phyloP scores from a whole-genome alignment of 2,329 filamentous ascomycete species.

The Curvularia lunata region DNA sequence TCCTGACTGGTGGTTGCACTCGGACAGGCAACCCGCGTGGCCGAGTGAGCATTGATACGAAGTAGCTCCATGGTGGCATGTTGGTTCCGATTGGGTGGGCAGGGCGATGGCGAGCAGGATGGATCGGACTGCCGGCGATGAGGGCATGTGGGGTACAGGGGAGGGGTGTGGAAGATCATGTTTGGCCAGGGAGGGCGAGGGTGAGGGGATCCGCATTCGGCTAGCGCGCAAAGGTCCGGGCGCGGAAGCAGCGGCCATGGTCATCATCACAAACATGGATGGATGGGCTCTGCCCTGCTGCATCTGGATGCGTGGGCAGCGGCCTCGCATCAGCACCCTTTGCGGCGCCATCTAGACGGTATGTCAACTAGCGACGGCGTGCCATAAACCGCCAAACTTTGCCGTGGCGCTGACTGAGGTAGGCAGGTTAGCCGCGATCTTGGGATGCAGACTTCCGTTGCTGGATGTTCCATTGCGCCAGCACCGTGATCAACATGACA shows the following conservation, averaged over 20 bases:
- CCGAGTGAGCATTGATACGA: background rate
- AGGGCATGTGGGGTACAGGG: slow-evolving; percentile 2
- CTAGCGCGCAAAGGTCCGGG: background rate
- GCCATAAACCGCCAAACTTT: background rate
- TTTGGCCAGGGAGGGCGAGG: no score
- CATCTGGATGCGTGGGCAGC: background rate
- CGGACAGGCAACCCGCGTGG: background rate
- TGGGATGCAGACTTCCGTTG: background rate
- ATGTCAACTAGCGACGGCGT: background rate
- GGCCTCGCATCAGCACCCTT: background rate
- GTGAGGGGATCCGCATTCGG: background rate
- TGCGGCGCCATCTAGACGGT: background rate
- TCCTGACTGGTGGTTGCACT: background rate
- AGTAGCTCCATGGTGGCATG: background rate
- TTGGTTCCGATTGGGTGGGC: background rate
- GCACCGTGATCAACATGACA: background rate
- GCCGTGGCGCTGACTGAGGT: background rate
- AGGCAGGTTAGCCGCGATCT: background rate
- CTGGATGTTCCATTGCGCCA: background rate
- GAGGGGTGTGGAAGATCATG: background rate
- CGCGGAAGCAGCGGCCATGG: background rate
- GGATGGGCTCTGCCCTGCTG: background rate
- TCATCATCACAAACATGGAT: background rate
- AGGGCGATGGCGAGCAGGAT: background rate
- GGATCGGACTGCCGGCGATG: background rate